Base-by-base conservation (phyloP, 2,329 filamentous ascomycete genomes). In the Aspergillus sp. region DNA sequence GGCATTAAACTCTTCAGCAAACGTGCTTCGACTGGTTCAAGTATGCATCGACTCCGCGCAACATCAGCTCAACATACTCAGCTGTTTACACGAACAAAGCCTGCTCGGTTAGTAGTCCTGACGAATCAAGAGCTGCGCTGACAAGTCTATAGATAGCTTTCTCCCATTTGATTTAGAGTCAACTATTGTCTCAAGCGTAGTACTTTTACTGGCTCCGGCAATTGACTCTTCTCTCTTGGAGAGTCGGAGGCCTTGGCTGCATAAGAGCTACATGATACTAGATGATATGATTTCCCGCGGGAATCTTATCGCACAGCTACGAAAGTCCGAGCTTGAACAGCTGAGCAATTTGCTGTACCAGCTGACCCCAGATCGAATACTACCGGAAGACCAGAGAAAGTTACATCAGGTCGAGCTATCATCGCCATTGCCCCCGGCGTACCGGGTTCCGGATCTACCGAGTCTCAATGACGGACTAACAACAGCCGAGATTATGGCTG, bases 151-250 rank as follows among this genome's bases (percentile, higher is more conserved):
- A 82, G 79, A 82, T 65, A 78, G 74, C 0, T 82, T 82, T 57
- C 72, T 82, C 0, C 78, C 79, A 0, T 81, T 80, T 51, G 79
- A 82, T 56, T 70, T 81, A 0, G 79, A 82, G 43, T 70, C 77
- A 0, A 65, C 78, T 0, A 81, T 79, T 14, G 73, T 78, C 0
- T 78, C 79, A 0, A 76, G 73, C 1, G 69, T 79, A n/a, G 71
- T 77, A 11, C 67, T 81, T 0, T 62, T 80, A 0, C 62, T 81
- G 1, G 75, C 69, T 1, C 64, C 77, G 0, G 63, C 71, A 48
- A 66, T 79, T 12, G 75, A 79, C 44, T 59, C 67, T 0, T 62
- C 64, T 6, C 64, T 76, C 1, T 61, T 76, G 6, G 76, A 77
- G 25, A 69, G 72, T 44, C 70, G 70, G 2, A 60, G 64, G 0